Conservation (phyloP, 768 basidiomycete species). For the Omphalotus guepiniiformis region DNA sequence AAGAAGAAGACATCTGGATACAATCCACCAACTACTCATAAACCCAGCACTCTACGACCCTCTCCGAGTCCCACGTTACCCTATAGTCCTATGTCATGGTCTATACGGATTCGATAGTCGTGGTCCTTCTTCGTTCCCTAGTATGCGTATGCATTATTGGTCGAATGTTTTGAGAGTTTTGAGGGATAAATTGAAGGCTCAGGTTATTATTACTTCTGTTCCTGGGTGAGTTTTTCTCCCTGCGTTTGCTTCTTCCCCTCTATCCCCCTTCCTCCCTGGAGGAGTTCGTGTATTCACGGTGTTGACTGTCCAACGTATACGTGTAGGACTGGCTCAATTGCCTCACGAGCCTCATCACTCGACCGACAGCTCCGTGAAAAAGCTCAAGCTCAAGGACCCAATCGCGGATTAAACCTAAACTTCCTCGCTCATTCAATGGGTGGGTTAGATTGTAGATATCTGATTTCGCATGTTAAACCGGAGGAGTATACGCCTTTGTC, state of each 20-base stretch:
- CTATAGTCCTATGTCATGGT: conserved; percentile 95
- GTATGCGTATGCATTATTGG: conserved; percentile 92
- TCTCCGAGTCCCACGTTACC: conserved; percentile 74
- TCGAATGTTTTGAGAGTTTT: conserved; percentile 79
- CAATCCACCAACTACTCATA: conserved; percentile 65
- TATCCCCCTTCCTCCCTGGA: no score
- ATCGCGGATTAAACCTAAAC: no score
- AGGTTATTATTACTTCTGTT: conserved; percentile 94
- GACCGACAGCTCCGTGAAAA: conserved; percentile 65
- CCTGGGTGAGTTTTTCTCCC: conserved; percentile 67
- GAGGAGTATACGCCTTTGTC: conserved; percentile 81
- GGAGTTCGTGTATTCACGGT: no score
- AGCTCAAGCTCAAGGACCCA: conserved; percentile 68
- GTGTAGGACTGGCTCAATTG: conserved; percentile 82
- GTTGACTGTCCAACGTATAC: not conserved
- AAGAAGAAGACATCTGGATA: no score
- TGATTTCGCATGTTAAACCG: conserved; percentile 84
- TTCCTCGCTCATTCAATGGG: conserved; percentile 98
- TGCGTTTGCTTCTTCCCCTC: not conserved
- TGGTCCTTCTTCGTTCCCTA: conserved; percentile 78
- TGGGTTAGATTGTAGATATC: conserved; percentile 89
- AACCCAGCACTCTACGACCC: conserved; percentile 81
- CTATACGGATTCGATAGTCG: conserved; percentile 94
- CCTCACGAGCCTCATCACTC: conserved; percentile 72
- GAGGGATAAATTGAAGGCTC: conserved; percentile 77